These are phyloP conservation scores for Arachnomyces sp. DNA, from an alignment of 2,329 filamentous ascomycete species.

Conservation along the genomic window DNA sequence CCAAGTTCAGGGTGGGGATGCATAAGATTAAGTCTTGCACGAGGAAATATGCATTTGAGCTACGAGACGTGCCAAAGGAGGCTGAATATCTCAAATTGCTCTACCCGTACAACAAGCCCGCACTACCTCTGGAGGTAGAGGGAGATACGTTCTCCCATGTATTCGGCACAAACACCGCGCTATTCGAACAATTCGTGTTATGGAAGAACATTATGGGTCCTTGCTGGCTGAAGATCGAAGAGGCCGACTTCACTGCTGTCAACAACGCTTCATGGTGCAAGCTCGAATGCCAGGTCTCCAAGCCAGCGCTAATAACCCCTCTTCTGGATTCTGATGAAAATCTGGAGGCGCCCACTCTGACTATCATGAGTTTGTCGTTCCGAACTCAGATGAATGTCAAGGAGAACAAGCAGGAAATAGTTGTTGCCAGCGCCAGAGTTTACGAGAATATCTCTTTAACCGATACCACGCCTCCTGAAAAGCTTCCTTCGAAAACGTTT, in stretches of 20 bases:
- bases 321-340: conserved; percentile 72
- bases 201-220: conserved; percentile 99
- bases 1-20: conserved; percentile 71
- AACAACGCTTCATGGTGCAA: conserved; percentile 97
- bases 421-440: conserved; percentile 82
- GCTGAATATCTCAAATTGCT: conserved; percentile 89
- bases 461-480: conserved; percentile 81
- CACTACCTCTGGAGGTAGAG: conserved; percentile 58
- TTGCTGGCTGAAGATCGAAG: conserved; percentile 88
- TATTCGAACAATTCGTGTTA: conserved; percentile 96
- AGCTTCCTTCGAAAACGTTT: conserved; percentile 81
- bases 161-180: conserved; percentile 83
- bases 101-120: conserved; percentile 81
- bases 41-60: conserved; percentile 91
- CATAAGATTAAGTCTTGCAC: conserved; percentile 89
- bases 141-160: conserved; percentile 91
- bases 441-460: conserved; percentile 84
- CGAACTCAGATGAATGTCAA: conserved; percentile 82
- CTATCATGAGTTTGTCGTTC: conserved; percentile 89
- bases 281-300: conserved; percentile 73
- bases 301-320: conserved; percentile 66
- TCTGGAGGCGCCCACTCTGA: conserved; percentile 75
- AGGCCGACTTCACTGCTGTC: conserved; percentile 71
- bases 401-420: conserved; percentile 92
- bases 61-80: conserved; percentile 78